phyloP scores from a whole-genome alignment of 257 asterid genomes.

The Solanum neorickii region DNA sequence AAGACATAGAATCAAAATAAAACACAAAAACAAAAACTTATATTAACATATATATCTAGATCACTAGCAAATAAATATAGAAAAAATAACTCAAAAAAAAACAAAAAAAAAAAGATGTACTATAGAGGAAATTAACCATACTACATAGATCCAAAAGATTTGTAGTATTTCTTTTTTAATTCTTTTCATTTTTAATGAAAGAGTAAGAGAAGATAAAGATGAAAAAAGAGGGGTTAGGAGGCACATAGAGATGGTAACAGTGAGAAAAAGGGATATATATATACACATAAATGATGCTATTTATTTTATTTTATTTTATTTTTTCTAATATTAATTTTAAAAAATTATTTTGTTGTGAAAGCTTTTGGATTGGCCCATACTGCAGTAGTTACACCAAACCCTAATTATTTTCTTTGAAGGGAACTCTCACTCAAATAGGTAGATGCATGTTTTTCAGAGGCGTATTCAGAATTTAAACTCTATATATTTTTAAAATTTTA shows the following conservation, averaged over 20 bases:
- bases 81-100: not conserved
- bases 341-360: not conserved
- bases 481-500: not conserved
- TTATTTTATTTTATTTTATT: not conserved
- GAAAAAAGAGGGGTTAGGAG: not conserved
- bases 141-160: not conserved
- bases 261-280: not conserved
- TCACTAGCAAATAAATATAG: not conserved
- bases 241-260: constrained; percentile 4
- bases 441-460: not conserved
- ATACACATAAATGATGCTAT: not conserved
- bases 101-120: not conserved
- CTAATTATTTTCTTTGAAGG: constrained; percentile 1
- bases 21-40: not conserved
- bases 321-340: not conserved
- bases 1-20: not conserved
- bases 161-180: not conserved
- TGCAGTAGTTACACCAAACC: constrained; percentile 6
- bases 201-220: not conserved
- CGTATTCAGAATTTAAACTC: not conserved
- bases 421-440: not conserved
- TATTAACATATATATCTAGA: not conserved
- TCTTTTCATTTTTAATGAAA: not conserved
- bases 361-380: not conserved
- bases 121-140: not conserved